Base-by-base conservation (phyloP, 2,329 filamentous ascomycete genomes). In the Cladosporium phlei region DNA sequence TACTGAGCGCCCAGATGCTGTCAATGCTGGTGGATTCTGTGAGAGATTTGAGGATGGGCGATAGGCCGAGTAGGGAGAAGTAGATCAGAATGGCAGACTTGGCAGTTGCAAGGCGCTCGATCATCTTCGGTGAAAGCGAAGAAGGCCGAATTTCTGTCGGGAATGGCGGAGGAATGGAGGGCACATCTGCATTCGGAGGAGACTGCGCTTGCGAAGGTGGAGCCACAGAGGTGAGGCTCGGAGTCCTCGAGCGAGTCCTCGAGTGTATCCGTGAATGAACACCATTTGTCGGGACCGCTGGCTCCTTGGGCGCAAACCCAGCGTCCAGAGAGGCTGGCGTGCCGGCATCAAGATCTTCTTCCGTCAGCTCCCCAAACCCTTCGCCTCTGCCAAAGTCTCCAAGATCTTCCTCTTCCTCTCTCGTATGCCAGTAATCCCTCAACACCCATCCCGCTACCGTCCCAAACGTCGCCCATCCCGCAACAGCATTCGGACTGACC, bases 1-100 rank as follows among this genome's bases (percentile, higher is more conserved):
- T 90, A 40, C 88, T 93, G 73, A 98, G 86, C 48, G 93, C 88
- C 93, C 93, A 98, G 64, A 98, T 98, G 33, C 86, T 93, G 74
- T 98, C 93, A 47, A 81, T 86, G 6, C 88, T 91, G 4, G 91
- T 97, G 4, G 90, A 96, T 40, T 79, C 80, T 1, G 93, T 98
- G n/a, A 98, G 78, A 1, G 90, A 96, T 66, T 96, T 96, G 52
- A 98, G 80, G 54, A 98, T 97, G 0, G 93, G 93, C 32, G 88
- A 95, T 3, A 98, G 77, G 9, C 91, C 93, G 3, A 97, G 80
- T 11, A 98, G 76, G 3, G 89, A 90, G 56, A 86, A 94, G 69
- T 94, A 96, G 59, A 97, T 97, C 39, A 97, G 77, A 28, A 94
- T 74, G 0, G 90, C 90, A 0, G 90, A 96, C 68, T 97, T 97